phyloP scores from a whole-genome alignment of 345 rosid species.

The Capsella bursapastoris region DNA sequence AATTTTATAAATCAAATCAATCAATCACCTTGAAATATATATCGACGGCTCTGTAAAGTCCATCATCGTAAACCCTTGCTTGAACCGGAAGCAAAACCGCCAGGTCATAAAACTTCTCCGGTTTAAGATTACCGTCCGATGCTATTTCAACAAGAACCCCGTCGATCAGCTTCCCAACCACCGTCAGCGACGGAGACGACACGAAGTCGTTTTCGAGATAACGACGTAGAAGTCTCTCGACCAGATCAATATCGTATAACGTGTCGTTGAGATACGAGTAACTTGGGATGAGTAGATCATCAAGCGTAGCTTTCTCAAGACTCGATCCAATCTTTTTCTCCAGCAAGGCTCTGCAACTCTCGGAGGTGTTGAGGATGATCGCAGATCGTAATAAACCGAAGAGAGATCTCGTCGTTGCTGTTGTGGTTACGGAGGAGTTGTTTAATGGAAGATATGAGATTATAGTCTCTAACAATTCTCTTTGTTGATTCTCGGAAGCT shows the following conservation, averaged over 20 bases:
- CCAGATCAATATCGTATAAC: constrained; percentile 79
- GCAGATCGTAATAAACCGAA: constrained; percentile 71
- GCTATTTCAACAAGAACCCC: constrained; percentile 84
- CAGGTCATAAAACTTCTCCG: constrained; percentile 64
- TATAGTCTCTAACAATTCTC: constrained; percentile 69
- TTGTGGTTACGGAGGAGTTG: constrained; percentile 45
- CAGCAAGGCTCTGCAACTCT: constrained; percentile 52
- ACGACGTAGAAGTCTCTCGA: constrained; percentile 68
- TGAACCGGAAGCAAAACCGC: constrained; percentile 65
- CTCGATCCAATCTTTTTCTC: constrained; percentile 74
- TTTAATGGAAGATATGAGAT: constrained; percentile 59
- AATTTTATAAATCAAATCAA: not conserved
- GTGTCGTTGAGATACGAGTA: constrained; percentile 89
- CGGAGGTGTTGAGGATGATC: constrained; percentile 74
- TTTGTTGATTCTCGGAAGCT: constrained; percentile 64
- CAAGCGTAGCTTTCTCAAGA: constrained; percentile 79
- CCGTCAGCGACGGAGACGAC: constrained; percentile 54
- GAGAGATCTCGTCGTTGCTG: constrained; percentile 56
- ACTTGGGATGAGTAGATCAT: constrained; percentile 89
- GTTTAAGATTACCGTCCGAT: constrained; percentile 79
- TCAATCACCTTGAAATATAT: constrained; percentile 74
- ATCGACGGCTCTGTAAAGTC: constrained; percentile 83
- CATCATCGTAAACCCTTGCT: constrained; percentile 81
- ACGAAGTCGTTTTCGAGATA: constrained; percentile 55
- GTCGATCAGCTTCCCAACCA: constrained; percentile 80